Evolutionary conservation across 2,329 filamentous ascomycete genomes (phyloP).

Genomic region (Cordyceps cateniannulata): DNA sequence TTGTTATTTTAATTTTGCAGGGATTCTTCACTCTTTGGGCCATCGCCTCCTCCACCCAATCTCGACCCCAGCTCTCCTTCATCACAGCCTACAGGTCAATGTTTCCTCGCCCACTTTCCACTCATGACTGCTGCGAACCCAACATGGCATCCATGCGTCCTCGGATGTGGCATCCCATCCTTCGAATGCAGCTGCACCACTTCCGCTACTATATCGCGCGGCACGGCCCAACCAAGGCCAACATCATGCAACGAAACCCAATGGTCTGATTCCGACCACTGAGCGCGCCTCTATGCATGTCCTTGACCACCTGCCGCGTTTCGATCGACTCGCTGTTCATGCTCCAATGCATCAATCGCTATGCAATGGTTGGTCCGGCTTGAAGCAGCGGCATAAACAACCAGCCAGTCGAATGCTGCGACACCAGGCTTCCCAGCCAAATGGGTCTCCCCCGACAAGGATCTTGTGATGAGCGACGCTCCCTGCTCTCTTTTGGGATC

Average conservation of each 20-base stretch:
- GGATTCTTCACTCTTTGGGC: neutral
- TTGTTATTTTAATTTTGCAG: constrained; percentile 5
- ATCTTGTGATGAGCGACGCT: constrained; percentile 1
- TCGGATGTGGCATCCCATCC: neutral
- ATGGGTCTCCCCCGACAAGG: neutral
- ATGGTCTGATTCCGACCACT: neutral
- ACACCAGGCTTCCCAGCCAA: neutral
- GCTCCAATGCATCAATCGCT: no score
- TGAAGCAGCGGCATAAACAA: no score
- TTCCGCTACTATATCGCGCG: neutral
- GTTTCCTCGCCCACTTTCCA: neutral
- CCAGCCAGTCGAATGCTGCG: neutral
- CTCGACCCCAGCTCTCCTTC: neutral
- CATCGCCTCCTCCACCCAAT: neutral
- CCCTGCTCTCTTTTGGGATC: neutral
- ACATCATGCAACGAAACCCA: neutral
- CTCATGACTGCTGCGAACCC: no score
- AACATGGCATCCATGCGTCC: neutral
- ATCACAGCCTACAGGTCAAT: neutral
- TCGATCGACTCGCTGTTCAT: no score
- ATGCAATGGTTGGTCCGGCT: no score
- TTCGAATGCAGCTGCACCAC: no score
- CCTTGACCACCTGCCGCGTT: neutral
- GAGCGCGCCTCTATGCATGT: neutral
- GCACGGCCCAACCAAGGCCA: neutral